These are phyloP conservation scores for Trametes hirsuta DNA, from an alignment of 1,284 basidiomycete species.

Conservation along the genomic window DNA sequence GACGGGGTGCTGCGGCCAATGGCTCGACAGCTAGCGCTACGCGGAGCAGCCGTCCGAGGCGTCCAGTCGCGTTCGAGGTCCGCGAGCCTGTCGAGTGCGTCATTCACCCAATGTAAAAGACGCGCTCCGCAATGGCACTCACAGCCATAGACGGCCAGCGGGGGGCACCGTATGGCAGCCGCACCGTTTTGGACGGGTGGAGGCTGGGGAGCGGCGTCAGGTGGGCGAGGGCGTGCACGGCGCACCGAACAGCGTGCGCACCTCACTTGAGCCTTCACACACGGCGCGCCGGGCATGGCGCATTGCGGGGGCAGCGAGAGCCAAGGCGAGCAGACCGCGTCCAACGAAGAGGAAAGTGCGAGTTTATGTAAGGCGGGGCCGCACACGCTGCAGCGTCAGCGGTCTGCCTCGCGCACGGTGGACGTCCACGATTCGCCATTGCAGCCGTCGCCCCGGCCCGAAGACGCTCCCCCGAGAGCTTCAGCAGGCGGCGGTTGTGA, in stretches of 20 bases:
- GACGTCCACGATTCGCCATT: slow-evolving; percentile 16
- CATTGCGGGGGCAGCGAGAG: slow-evolving; percentile 10
- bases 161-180: not conserved
- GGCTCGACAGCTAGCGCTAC: not conserved
- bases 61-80: not conserved
- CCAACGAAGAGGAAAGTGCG: slow-evolving; percentile 22
- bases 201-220: no score
- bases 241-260: slow-evolving; percentile 12
- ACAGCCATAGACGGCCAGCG: not conserved
- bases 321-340: slow-evolving; percentile 10
- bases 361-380: slow-evolving; percentile 24
- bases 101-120: slow-evolving; percentile 1
- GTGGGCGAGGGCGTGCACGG: not conserved
- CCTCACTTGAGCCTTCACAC: slow-evolving; percentile 19
- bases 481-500: slow-evolving; percentile 1
- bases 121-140: not conserved
- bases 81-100: slow-evolving; percentile 4
- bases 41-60: slow-evolving; percentile 6
- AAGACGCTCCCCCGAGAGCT: slow-evolving; percentile 1
- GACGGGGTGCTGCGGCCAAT: not conserved
- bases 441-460: slow-evolving; percentile 19
- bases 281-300: not conserved
- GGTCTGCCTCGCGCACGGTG: slow-evolving; percentile 16
- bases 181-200: no score
- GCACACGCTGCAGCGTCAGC: slow-evolving; percentile 19